Base-by-base conservation (phyloP, 306 rosid species). In the Potentilla sterilis region DNA sequence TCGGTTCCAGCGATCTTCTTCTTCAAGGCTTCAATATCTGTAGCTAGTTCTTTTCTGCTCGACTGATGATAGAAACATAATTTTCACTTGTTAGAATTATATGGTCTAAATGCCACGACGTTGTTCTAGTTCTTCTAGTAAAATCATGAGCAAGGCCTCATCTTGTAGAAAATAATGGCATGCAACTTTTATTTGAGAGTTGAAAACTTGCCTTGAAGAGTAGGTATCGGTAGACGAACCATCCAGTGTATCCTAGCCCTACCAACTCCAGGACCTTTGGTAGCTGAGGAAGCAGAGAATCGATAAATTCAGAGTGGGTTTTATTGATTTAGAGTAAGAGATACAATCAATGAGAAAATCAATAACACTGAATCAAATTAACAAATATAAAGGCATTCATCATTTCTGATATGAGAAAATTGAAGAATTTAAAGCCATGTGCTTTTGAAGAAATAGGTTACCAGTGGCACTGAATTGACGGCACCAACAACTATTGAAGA, bases 191-290 rank as follows among this genome's bases (percentile, higher is more conserved):
- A 6, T 24, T 43, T 62, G 54, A 51, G 40, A 67, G 68, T 34
- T 43, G 43, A 37, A 7, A 18, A 62, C 80, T 68, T 75, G 86
- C 99, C 99, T 90, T 96, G 81, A 96, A 96, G 87, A 96, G 98
- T 76, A 96, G 97, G 87, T 96, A 96, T 41, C 99, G 98, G 84
- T 96, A 96, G 83, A 96, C 99, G 48, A 96, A 96, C 99, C 99
- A 96, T 64, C 99, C 99, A 0, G 99, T 92, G 79, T 96, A 96
- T 64, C 97, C 99, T 70, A 96, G 91, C 80, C 99, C 99, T 63
- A 96, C 99, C 89, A 96, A 87, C 86, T 96, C 99, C 90, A 96
- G 48, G 72, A 96, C 40, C 90, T 92, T 96, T 37, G 99, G 99
- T 80, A 96, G 97, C 99, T 96, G 97, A 69, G 69, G 65, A 57